Percentiles rank a stretch among this genome's conserved stretches.
These are phyloP conservation scores for Leishmania mexicana DNA, from an alignment of 208 protist species.

Conservation along the genomic window DNA sequence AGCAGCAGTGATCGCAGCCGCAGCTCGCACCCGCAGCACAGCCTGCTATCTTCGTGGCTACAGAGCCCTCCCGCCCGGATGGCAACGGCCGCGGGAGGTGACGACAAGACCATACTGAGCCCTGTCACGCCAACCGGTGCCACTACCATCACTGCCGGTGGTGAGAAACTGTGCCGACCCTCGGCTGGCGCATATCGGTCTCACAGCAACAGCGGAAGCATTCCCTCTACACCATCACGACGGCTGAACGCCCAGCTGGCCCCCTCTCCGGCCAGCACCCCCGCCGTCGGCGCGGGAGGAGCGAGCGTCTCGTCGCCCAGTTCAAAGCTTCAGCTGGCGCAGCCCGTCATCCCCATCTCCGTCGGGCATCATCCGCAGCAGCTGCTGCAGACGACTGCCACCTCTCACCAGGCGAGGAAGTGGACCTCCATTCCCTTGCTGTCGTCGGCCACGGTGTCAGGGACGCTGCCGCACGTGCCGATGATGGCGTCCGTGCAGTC, in stretches of 20 bases:
- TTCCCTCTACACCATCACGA: not conserved
- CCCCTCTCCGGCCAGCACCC: not conserved
- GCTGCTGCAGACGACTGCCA: not conserved
- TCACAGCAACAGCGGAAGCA: not conserved
- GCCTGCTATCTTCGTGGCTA: not conserved
- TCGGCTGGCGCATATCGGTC: not conserved
- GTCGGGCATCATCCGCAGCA: not conserved
- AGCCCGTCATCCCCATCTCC: not conserved
- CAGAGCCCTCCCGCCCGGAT: not conserved
- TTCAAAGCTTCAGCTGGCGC: not conserved
- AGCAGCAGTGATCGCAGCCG: conserved; percentile 1
- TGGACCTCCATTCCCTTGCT: not conserved
- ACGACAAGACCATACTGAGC: not conserved
- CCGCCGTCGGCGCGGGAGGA: not conserved
- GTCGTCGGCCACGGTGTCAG: not conserved
- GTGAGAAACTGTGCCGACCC: not conserved
- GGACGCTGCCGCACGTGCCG: too few species aligned
- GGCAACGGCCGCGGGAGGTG: not conserved
- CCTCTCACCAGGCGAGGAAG: not conserved
- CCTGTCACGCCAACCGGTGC: not conserved
- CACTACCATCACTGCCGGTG: not conserved
- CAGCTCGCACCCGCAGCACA: not conserved
- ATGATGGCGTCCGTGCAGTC: not conserved
- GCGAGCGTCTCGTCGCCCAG: not conserved
- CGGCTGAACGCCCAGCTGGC: not conserved